phyloP scores from a whole-genome alignment of 2,329 filamentous ascomycete species.

The Fusarium incarnatum region DNA sequence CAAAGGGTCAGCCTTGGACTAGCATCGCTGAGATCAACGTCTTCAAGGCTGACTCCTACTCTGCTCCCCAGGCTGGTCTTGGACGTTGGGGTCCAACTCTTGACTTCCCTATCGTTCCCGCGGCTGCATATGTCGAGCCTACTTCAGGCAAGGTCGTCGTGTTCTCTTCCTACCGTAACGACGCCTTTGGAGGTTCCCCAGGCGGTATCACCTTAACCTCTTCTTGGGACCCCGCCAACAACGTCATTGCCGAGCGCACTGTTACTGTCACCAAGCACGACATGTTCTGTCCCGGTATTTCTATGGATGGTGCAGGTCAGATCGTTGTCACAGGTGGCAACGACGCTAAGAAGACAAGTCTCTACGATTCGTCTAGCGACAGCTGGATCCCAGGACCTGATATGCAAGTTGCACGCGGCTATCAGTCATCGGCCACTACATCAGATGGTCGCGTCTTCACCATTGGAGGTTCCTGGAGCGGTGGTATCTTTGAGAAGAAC shows the following conservation, averaged over 20 bases:
- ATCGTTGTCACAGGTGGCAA: constrained; percentile 67
- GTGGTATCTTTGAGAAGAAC: constrained; percentile 13
- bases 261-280: constrained; percentile 60
- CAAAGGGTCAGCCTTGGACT: constrained; percentile 16
- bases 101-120: constrained; percentile 34
- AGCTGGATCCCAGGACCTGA: constrained; percentile 24
- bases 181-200: constrained; percentile 7
- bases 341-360: constrained; percentile 59
- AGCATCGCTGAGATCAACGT: constrained; percentile 37
- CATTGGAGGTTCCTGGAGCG: constrained; percentile 34
- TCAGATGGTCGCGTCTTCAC: constrained; percentile 27
- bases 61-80: neutral
- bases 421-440: constrained; percentile 22
- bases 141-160: constrained; percentile 24
- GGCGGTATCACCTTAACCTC: constrained; percentile 21
- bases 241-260: constrained; percentile 13
- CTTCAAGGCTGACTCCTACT: constrained; percentile 19
- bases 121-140: constrained; percentile 30
- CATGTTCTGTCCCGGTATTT: constrained; percentile 69
- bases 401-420: constrained; percentile 21
- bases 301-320: constrained; percentile 59
- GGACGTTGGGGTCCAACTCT: constrained; percentile 31
- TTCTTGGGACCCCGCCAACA: constrained; percentile 11
- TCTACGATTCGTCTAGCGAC: constrained; percentile 52
- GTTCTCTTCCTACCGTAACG: constrained; percentile 19